Percentiles rank a stretch among this genome's conserved stretches.
Evolutionary conservation across 2,329 filamentous ascomycete species (phyloP).

Genomic region (Apiospora marii): DNA sequence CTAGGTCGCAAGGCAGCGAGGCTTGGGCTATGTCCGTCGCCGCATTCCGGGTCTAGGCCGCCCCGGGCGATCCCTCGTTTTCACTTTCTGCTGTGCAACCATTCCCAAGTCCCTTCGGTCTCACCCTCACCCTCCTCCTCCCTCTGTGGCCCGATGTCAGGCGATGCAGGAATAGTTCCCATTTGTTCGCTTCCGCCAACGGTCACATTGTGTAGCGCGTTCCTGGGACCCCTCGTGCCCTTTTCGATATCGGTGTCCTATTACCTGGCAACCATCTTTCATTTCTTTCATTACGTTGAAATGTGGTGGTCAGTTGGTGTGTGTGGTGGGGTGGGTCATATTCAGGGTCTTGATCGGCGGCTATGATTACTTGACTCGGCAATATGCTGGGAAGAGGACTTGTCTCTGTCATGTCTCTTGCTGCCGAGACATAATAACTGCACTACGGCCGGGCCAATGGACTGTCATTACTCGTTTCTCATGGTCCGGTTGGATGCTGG

Average conservation of each 20-base stretch:
- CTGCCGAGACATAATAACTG: neutral
- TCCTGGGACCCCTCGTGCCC: neutral
- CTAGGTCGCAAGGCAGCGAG: conserved; percentile 1
- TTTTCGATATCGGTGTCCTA: neutral
- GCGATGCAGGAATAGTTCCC: conserved; percentile 8
- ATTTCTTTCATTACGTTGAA: neutral
- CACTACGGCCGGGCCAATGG: neutral
- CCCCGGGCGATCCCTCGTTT: neutral
- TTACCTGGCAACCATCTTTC: neutral
- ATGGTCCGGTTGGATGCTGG: neutral
- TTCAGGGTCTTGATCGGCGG: conserved; percentile 5
- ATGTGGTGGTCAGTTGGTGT: neutral
- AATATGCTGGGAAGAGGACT: neutral
- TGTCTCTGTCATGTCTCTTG: neutral
- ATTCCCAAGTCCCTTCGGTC: neutral
- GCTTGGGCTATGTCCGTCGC: conserved; percentile 1
- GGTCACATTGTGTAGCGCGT: neutral
- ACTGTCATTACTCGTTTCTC: neutral
- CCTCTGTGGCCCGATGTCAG: conserved; percentile 9
- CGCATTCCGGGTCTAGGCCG: conserved; percentile 8
- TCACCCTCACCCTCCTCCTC: neutral
- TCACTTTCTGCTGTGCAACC: neutral
- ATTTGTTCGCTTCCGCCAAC: conserved; percentile 1
- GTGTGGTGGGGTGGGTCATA: neutral
- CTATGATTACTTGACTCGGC: neutral